These are phyloP conservation scores for Penicillium egyptiacum DNA, from an alignment of 495 filamentous ascomycete species.

Conservation along the genomic window DNA sequence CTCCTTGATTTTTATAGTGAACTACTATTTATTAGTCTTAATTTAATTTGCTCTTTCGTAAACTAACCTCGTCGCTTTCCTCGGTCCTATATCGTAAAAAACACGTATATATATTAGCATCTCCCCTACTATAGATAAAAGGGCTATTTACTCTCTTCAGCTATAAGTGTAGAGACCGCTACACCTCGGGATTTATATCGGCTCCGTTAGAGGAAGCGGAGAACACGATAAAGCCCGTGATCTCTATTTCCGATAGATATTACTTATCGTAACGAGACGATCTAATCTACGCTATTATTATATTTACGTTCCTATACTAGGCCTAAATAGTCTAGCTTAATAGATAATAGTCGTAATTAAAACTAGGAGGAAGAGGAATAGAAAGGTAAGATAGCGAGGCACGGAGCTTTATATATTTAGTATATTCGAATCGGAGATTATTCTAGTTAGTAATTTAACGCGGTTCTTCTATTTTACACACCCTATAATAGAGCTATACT, in stretches of 20 bases:
- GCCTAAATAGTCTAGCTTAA: slow-evolving; percentile 7
- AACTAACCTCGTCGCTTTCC: slow-evolving; percentile 4
- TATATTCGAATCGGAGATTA: background rate
- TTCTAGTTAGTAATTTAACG: no score
- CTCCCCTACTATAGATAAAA: background rate
- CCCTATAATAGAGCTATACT: no score
- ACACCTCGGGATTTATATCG: background rate
- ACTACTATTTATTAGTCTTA: slow-evolving; percentile 3
- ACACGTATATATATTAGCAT: background rate
- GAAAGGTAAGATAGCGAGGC: background rate
- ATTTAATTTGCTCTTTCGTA: slow-evolving; percentile 1
- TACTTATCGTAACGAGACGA: slow-evolving; percentile 2
- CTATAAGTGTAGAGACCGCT: background rate
- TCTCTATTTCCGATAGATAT: background rate
- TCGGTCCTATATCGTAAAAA: background rate
- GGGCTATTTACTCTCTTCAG: background rate
- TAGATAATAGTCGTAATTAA: slow-evolving; percentile 1
- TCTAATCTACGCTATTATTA: background rate
- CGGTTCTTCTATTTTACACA: no score
- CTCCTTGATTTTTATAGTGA: slow-evolving; percentile 1
- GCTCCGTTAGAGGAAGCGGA: background rate
- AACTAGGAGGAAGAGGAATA: background rate
- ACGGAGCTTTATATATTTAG: slow-evolving; percentile 6
- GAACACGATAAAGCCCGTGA: slow-evolving; percentile 4
- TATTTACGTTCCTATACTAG: background rate